Percentiles rank a stretch among this genome's conserved stretches.
Evolutionary conservation across 768 basidiomycete genomes (phyloP).

Genomic region (Rhodotorula diobovata): DNA sequence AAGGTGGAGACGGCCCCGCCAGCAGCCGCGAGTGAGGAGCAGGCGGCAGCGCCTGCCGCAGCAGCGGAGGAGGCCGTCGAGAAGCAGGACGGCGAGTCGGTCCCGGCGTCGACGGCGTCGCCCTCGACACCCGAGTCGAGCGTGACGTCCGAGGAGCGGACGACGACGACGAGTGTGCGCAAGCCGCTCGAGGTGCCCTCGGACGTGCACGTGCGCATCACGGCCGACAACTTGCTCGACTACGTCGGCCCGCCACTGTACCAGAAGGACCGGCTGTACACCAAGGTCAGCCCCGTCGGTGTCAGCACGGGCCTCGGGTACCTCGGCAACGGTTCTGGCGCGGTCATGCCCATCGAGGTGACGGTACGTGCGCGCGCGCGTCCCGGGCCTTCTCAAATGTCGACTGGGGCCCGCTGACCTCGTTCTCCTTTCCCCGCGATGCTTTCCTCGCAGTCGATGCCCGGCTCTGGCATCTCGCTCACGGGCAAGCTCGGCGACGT

Average conservation of each 20-base stretch:
- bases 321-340: constrained; percentile 89
- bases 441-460: constrained; percentile 70
- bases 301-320: constrained; percentile 95
- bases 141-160: constrained; percentile 45
- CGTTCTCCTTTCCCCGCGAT: neutral
- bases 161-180: constrained; percentile 68
- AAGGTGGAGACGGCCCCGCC: constrained; percentile 34
- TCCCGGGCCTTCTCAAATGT: constrained; percentile 26
- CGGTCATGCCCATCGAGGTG: constrained; percentile 95
- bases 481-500: constrained; percentile 98
- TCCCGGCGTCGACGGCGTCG: constrained; percentile 18
- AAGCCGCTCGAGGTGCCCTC: constrained; percentile 76
- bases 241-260: constrained; percentile 95
- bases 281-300: constrained; percentile 72
- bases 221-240: constrained; percentile 82
- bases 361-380: constrained; percentile 51
- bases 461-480: constrained; percentile 88
- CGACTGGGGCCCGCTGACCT: neutral
- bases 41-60: neutral
- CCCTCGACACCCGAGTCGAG: constrained; percentile 23
- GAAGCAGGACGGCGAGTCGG: constrained; percentile 33
- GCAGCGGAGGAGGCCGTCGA: constrained; percentile 27
- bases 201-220: constrained; percentile 72
- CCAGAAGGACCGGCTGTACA: constrained; percentile 89
- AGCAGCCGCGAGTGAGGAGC: neutral